Evolutionary conservation across 352 stramenopile genomes (phyloP).

Genomic region (Phytophthora melonis): DNA sequence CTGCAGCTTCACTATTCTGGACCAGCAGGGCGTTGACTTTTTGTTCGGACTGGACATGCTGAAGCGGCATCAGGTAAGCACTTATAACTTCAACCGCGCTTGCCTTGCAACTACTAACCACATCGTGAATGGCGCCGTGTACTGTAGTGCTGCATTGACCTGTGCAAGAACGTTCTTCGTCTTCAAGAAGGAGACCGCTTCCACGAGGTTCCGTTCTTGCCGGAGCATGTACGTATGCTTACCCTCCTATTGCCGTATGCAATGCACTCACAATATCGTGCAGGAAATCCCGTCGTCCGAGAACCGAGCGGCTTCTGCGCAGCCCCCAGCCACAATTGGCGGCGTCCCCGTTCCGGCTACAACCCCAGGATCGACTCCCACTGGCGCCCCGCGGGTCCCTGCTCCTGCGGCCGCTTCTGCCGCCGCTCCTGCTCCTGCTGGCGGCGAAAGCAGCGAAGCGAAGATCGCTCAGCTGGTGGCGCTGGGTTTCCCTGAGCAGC

Average conservation of each 20-base stretch:
- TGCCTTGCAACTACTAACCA: neutral
- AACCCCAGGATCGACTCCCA: constrained; percentile 32
- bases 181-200: constrained; percentile 70
- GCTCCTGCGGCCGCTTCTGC: constrained; percentile 28
- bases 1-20: constrained; percentile 95
- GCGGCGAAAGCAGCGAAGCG: constrained; percentile 36
- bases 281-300: constrained; percentile 82
- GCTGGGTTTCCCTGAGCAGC: constrained; percentile 72
- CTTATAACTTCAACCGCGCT: neutral
- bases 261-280: constrained; percentile 2
- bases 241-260: neutral
- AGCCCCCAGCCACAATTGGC: constrained; percentile 34
- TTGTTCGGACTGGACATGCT: constrained; percentile 99
- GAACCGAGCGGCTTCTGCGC: constrained; percentile 41
- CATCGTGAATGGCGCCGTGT: neutral
- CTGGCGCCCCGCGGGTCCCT: constrained; percentile 16
- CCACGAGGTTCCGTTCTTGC: constrained; percentile 89
- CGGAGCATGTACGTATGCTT: constrained; percentile 74
- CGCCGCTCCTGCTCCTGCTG: constrained; percentile 30
- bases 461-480: constrained; percentile 77
- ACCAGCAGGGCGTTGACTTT: constrained; percentile 96
- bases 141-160: constrained; percentile 94
- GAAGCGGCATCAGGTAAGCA: constrained; percentile 92
- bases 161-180: constrained; percentile 92
- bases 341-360: constrained; percentile 37